Base-by-base conservation (phyloP, 169 alveolate genomes). In the Plasmodium reichenowi region DNA sequence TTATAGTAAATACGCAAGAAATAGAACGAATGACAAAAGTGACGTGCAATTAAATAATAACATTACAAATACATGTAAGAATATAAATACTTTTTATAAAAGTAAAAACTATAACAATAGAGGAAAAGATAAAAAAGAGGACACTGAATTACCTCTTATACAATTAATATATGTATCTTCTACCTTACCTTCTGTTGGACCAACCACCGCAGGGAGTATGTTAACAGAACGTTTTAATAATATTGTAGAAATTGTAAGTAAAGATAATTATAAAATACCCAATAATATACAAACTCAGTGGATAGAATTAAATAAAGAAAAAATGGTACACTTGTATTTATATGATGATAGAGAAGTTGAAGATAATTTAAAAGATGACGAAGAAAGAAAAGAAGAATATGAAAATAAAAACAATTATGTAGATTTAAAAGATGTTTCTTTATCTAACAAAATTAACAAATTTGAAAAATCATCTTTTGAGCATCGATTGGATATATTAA, bases 151-250 rank as follows among this genome's bases (percentile, higher is more conserved):
- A 15, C 94, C 95, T 0, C 94, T 94, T 5, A 88, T 90, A 45
- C 96, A 94, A 85, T 66, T 94, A 38, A 72, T 94, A 38, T 71
- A 92, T 48, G 94, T 92, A n/a, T 93, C 90, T 13, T 92, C 96
- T 0, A 94, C 95, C 10, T 56, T 94, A 12, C 93, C 91, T 47
- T 89, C 89, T 12, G 94, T 93, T 13, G 96, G 96, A 0, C 88
- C 88, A 56, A 93, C 93, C 52, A 94, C 96, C 32, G 67, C 90
- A 1, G 96, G 96, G 4, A 88, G 93, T 24, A 94, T 94, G 95
- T 26, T 94, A 62, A 47, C 90, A 20, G 96, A 94, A 62, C 68
- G 96, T 22, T 94, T 94, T 29, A 80, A 52, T 73, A 67, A 68
- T 38, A 15, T 80, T 17, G 73, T 68, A 6, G 90, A 80, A 68